These are phyloP conservation scores for Oryza coarctata DNA, from an alignment of 176 grass and related monocot genomes.

Conservation along the genomic window DNA sequence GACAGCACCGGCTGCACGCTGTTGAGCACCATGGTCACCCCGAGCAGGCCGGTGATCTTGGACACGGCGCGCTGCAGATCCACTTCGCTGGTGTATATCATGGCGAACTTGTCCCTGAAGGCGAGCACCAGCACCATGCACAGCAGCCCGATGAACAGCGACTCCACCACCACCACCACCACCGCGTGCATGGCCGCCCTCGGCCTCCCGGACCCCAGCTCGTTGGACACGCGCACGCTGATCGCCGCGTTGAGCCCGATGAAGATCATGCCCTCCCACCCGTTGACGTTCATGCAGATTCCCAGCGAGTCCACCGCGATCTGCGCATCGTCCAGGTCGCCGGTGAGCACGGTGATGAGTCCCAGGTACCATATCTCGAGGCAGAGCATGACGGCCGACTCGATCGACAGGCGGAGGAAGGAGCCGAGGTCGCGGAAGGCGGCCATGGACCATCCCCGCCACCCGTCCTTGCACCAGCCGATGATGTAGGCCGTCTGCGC, in stretches of 20 bases:
- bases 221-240: constrained; percentile 61
- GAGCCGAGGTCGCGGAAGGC: constrained; percentile 41
- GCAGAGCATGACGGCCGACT: constrained; percentile 66
- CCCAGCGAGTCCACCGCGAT: constrained; percentile 57
- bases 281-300: constrained; percentile 71
- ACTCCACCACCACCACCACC: constrained; percentile 41
- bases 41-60: constrained; percentile 43
- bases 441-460: constrained; percentile 44
- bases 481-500: constrained; percentile 49
- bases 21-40: constrained; percentile 67
- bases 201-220: constrained; percentile 46
- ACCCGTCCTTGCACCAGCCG: constrained; percentile 59
- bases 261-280: constrained; percentile 61
- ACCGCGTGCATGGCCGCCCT: constrained; percentile 45
- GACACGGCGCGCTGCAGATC: constrained; percentile 35
- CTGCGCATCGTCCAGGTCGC: constrained; percentile 43
- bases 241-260: constrained; percentile 61
- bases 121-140: constrained; percentile 42
- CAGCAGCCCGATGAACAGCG: constrained; percentile 37
- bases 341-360: constrained; percentile 49
- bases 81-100: constrained; percentile 41
- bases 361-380: constrained; percentile 66
- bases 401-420: constrained; percentile 53
- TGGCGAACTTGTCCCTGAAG: constrained; percentile 28
- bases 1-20: constrained; percentile 55